A percentile compares a stretch with the other conserved stretches of the same genome.
These are phyloP conservation scores for Phyllosticta citriasiana DNA, from an alignment of 2,329 filamentous ascomycete species.

Conservation along the genomic window DNA sequence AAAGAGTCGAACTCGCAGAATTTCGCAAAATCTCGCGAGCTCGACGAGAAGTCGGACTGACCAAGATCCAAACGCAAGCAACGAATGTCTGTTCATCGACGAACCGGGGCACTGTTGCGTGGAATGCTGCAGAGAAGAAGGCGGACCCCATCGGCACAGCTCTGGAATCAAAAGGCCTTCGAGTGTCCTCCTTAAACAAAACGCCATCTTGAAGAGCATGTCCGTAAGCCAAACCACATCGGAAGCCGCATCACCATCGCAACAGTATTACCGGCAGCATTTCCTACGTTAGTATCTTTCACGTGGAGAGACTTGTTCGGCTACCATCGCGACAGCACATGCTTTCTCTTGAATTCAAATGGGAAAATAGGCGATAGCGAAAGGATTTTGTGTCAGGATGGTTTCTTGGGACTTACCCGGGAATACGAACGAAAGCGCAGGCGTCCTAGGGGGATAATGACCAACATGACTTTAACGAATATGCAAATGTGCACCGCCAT, in stretches of 20 bases:
- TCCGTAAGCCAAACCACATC: conserved; percentile 4
- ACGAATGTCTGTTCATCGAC: not conserved
- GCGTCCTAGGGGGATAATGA: not conserved
- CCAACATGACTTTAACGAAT: not conserved
- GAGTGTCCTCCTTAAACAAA: not conserved
- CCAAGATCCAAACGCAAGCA: not conserved
- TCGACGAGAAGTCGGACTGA: not conserved
- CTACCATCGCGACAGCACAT: not conserved
- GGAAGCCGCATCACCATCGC: not conserved
- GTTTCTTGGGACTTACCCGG: not conserved
- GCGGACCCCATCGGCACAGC: not conserved
- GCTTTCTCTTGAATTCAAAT: too few relatives aligned
- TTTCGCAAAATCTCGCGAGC: not conserved
- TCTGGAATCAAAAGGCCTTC: not conserved
- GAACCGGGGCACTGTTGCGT: not conserved
- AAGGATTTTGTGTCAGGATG: not conserved
- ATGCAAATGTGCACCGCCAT: not conserved
- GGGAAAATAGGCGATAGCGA: not conserved
- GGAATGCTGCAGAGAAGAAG: not conserved
- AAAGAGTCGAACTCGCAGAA: not conserved
- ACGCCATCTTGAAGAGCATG: conserved; percentile 3
- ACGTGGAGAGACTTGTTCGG: not conserved
- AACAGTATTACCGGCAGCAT: conserved; percentile 1
- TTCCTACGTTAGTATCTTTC: not conserved
- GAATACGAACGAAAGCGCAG: not conserved